Percentiles rank a stretch among this genome's conserved stretches.
phyloP scores from a whole-genome alignment of 2,329 filamentous ascomycete species.

The Bipolaris cookei region DNA sequence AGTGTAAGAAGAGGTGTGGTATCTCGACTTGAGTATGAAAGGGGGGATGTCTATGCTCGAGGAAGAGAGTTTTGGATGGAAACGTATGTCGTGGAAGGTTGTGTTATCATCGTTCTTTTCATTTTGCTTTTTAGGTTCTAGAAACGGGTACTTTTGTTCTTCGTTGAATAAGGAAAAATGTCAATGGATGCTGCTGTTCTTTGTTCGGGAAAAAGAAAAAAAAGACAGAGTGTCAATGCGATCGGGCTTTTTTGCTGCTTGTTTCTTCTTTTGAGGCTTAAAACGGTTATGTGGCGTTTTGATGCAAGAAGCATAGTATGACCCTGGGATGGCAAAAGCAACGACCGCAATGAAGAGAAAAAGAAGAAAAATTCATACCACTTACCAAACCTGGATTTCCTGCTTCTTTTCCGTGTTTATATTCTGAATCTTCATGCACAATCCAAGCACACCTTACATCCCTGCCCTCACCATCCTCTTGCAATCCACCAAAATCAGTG shows the following conservation, averaged over 20 bases:
- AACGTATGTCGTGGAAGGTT: too few relatives aligned
- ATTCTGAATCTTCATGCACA: too few relatives aligned
- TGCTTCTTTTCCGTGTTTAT: neutral
- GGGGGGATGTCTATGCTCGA: neutral
- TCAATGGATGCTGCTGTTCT: neutral
- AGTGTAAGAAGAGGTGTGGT: slow-evolving; percentile 49
- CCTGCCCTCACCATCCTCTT: too few relatives aligned
- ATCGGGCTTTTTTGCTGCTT: neutral
- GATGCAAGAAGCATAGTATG: neutral
- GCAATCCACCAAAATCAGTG: too few relatives aligned
- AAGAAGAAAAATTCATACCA: neutral
- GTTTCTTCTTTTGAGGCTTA: neutral
- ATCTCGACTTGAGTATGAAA: slow-evolving; percentile 12
- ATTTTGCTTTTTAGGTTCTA: neutral
- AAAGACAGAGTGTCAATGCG: neutral
- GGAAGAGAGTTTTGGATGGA: neutral
- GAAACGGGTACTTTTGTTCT: neutral
- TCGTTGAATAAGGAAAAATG: neutral
- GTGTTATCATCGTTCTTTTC: neutral
- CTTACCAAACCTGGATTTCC: too few relatives aligned
- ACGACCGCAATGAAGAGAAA: neutral
- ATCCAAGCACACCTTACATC: too few relatives aligned
- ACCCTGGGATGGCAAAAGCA: too few relatives aligned
- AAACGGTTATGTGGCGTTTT: neutral
- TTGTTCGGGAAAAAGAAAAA: neutral